These are phyloP conservation scores for Sugiyamaella marilandica DNA, from an alignment of 805 yeast genomes.

Conservation along the genomic window DNA sequence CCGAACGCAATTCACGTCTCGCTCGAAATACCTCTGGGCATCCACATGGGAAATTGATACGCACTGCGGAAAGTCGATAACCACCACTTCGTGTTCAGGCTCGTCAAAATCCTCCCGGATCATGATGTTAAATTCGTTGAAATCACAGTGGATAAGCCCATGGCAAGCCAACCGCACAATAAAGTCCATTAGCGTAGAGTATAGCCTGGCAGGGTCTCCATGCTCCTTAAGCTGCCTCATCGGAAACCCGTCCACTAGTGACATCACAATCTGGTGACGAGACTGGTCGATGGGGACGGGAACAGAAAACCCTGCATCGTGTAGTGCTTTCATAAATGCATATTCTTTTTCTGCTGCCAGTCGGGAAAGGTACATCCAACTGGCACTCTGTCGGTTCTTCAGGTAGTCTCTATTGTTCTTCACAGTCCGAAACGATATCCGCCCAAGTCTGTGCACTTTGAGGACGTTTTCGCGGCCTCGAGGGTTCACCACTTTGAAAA, in stretches of 20 bases:
- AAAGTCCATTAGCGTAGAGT: constrained; percentile 82
- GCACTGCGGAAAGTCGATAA: constrained; percentile 98
- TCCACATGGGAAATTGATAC: constrained; percentile 87
- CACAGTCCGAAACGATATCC: constrained; percentile 88
- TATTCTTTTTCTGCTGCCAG: constrained; percentile 92
- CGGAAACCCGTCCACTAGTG: constrained; percentile 80
- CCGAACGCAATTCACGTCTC: constrained; percentile 90
- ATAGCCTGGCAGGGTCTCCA: constrained; percentile 61
- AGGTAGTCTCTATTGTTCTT: constrained; percentile 92
- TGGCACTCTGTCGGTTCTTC: constrained; percentile 61
- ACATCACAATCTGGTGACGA: constrained; percentile 92
- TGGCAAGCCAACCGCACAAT: constrained; percentile 76
- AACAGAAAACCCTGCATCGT: constrained; percentile 72
- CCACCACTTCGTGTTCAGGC: constrained; percentile 68
- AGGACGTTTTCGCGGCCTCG: constrained; percentile 65
- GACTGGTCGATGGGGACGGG: constrained; percentile 88
- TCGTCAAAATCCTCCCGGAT: constrained; percentile 48
- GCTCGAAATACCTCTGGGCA: constrained; percentile 79
- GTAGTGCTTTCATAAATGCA: constrained; percentile 74
- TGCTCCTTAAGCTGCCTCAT: constrained; percentile 80
- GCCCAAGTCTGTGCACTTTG: constrained; percentile 89
- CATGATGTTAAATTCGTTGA: constrained; percentile 93
- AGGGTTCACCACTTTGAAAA: constrained; percentile 71
- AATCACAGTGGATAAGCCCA: constrained; percentile 96
- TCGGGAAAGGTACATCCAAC: constrained; percentile 89